These are phyloP conservation scores for Saccharomycopsis babjevae DNA, from an alignment of 805 yeast species.

Conservation along the genomic window DNA sequence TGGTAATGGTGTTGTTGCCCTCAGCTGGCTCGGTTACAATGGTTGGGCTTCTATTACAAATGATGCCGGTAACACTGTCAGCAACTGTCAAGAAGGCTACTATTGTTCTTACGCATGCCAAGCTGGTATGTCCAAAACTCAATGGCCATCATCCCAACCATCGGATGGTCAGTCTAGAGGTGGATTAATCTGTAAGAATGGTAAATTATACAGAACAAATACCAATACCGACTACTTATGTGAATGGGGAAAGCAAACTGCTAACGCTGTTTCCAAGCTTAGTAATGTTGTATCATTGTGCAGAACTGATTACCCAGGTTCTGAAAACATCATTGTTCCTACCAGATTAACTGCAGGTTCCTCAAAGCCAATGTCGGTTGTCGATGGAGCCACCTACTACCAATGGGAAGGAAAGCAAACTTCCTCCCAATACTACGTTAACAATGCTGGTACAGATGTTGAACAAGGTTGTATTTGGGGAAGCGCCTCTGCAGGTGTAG, in stretches of 20 bases:
- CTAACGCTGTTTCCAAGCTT: conserved; percentile 56
- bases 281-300: conserved; percentile 71
- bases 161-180: conserved; percentile 60
- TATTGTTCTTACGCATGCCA: conserved; percentile 74
- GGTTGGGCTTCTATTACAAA: conserved; percentile 43
- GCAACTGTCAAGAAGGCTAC: conserved; percentile 53
- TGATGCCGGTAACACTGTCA: conserved; percentile 57
- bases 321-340: conserved; percentile 96
- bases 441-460: conserved; percentile 85
- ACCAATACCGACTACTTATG: conserved; percentile 42
- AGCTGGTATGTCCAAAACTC: conserved; percentile 74
- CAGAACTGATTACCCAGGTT: conserved; percentile 98
- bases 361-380: conserved; percentile 59
- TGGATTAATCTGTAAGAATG: conserved; percentile 55
- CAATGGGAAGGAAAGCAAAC: conserved; percentile 73
- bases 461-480: conserved; percentile 97
- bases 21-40: conserved; percentile 43
- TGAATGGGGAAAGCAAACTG: conserved; percentile 63
- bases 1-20: conserved; percentile 58
- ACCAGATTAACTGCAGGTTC: conserved; percentile 66
- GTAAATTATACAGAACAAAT: conserved; percentile 55
- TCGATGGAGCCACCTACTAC: conserved; percentile 68
- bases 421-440: conserved; percentile 93
- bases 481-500: conserved; percentile 60
- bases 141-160: conserved; percentile 66